Percentiles rank a stretch among this genome's conserved stretches.
Evolutionary conservation across 2,329 filamentous ascomycete genomes (phyloP).

Genomic region (Pleochaeta shiraiana): DNA sequence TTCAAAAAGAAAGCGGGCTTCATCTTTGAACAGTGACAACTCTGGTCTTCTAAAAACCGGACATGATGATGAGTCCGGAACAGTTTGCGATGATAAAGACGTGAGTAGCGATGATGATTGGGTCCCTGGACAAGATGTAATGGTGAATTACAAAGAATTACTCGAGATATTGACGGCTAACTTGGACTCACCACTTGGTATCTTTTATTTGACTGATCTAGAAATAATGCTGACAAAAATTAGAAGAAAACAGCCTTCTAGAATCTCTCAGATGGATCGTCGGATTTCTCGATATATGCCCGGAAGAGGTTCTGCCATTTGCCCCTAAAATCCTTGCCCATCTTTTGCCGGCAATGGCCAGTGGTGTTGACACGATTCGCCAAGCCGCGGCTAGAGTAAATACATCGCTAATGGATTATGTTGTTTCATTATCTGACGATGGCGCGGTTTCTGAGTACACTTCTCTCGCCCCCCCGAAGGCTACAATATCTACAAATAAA

Average conservation of each 20-base stretch:
- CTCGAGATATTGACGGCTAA: constrained; percentile 81
- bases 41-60: constrained; percentile 31
- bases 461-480: constrained; percentile 20
- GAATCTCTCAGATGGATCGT: constrained; percentile 92
- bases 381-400: constrained; percentile 81
- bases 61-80: constrained; percentile 35
- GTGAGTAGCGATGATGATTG: constrained; percentile 68
- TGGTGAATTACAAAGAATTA: constrained; percentile 81
- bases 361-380: constrained; percentile 71
- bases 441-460: constrained; percentile 22
- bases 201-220: constrained; percentile 8
- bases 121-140: constrained; percentile 92
- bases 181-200: constrained; percentile 61
- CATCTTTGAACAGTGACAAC: constrained; percentile 43
- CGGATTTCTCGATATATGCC: constrained; percentile 89
- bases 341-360: constrained; percentile 83
- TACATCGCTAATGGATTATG: constrained; percentile 76
- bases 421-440: constrained; percentile 67
- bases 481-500: constrained; percentile 22
- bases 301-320: constrained; percentile 87
- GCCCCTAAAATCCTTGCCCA: constrained; percentile 82
- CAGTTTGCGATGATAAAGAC: constrained; percentile 33
- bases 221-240: constrained; percentile 8
- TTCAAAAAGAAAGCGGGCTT: constrained; percentile 45
- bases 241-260: constrained; percentile 77